phyloP scores from a whole-genome alignment of 2,329 filamentous ascomycete genomes.

The Rutstroemia sp. region DNA sequence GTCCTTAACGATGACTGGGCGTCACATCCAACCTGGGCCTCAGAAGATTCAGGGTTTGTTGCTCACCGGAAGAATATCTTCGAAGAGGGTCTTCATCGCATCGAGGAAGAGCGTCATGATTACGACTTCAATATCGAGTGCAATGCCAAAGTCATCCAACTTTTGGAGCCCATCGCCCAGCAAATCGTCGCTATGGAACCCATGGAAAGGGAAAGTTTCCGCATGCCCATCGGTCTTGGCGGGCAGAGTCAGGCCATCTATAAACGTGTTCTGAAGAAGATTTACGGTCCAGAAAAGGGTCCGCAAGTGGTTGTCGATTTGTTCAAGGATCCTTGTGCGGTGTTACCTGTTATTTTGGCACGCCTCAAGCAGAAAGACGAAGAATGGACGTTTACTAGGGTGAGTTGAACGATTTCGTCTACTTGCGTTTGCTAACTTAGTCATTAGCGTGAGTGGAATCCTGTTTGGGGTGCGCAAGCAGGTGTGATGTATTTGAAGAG shows the following conservation, averaged over 20 bases:
- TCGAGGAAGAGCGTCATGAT: conserved; percentile 96
- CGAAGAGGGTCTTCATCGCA: conserved; percentile 89
- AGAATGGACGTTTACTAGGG: conserved; percentile 90
- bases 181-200: conserved; percentile 76
- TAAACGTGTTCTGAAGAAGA: conserved; percentile 94
- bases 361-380: conserved; percentile 94
- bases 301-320: conserved; percentile 81
- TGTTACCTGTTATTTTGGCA: conserved; percentile 81
- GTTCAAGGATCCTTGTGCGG: conserved; percentile 74
- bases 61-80: conserved; percentile 95
- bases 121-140: conserved; percentile 98
- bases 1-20: conserved; percentile 98
- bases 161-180: conserved; percentile 89
- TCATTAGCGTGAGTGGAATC: conserved; percentile 84
- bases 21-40: conserved; percentile 97
- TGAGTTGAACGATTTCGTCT: conserved; percentile 22
- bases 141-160: conserved; percentile 88
- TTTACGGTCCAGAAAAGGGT: conserved; percentile 81
- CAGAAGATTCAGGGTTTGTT: conserved; percentile 95
- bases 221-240: conserved; percentile 74
- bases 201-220: conserved; percentile 64
- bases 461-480: conserved; percentile 95
- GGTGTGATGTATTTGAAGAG: conserved; percentile 93
- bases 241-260: conserved; percentile 96
- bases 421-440: not conserved